Evolutionary conservation across 306 rosid species (phyloP), one percentile per base, ranked within the genome.

Genomic region (Styphnolobium japonicum): DNA sequence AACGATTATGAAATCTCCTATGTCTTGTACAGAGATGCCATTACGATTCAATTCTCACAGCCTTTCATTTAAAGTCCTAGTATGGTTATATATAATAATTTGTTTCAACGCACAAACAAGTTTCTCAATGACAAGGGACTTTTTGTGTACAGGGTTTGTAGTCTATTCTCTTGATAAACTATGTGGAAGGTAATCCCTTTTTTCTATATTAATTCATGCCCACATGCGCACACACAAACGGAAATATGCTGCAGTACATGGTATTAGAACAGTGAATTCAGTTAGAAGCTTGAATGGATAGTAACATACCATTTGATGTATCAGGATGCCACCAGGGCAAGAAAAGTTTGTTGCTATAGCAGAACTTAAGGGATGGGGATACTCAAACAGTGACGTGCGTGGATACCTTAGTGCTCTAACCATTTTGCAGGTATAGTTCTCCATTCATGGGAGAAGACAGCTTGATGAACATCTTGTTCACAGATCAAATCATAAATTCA

Each of bases 301-400:
- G 19, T 10, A 18, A 19, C 40, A 11, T 61, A 48, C 25, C 57
- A 15, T 43, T 71, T 75, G 66, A 43, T 77, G 77, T 71, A 21
- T 45, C 81, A 90, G 92, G 74, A 88, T 90, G 65, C 87, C 85
- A 63, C 71, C 57, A 0, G 94, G 91, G 67, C 83, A 83, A 69
- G 94, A 86, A 73, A 90, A 83, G 62, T 90, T 88, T 74, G 79
- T 81, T 16, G 80, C 4, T 29, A 85, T 90, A 23, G 89, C 53
- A n/a, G 92, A 90, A 65, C 86, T 90, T 4, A 60, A 88, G 80
- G 94, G 94, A 42, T 88, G 94, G 92, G 85, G 91, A 60, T 88
- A 90, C 73, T 79, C 92, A 34, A 90, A 90, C 80, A 81, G 85
- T 79, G 94, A 90, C 33, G 37, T 88, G 3, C 86, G 87, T 19